Percentiles rank a stretch among this genome's conserved stretches.
Evolutionary conservation across 352 stramenopile species (phyloP).

Genomic region (Phytopythium oedochilum): DNA sequence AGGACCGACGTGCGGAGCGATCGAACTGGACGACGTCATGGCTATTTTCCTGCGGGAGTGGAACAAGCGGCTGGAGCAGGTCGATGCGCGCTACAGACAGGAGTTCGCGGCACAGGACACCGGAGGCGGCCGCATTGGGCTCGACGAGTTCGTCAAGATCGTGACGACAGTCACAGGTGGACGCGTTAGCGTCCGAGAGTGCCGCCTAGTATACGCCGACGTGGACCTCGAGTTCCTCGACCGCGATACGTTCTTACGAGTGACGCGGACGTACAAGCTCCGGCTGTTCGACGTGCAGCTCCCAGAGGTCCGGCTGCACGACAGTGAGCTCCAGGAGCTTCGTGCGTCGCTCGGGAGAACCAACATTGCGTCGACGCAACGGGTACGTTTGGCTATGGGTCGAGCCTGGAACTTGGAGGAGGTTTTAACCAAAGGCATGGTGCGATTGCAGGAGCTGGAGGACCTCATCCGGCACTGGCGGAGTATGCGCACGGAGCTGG

Average conservation of each 20-base stretch:
- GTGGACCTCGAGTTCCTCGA: slow-evolving; percentile 56
- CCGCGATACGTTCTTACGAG: slow-evolving; percentile 43
- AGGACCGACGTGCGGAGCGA: background rate
- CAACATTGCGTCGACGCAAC: slow-evolving; percentile 50
- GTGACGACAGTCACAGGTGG: slow-evolving; percentile 53
- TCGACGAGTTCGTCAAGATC: slow-evolving; percentile 74
- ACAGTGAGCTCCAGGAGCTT: slow-evolving; percentile 46
- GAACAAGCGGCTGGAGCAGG: slow-evolving; percentile 30
- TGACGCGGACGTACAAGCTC: slow-evolving; percentile 56
- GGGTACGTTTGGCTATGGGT: slow-evolving; percentile 10
- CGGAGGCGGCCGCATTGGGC: slow-evolving; percentile 42
- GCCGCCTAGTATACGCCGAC: slow-evolving; percentile 60
- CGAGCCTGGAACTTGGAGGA: too few species aligned
- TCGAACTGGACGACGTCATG: slow-evolving; percentile 69
- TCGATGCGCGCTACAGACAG: slow-evolving; percentile 57
- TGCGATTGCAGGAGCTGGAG: slow-evolving; percentile 39
- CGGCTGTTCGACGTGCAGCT: slow-evolving; percentile 44
- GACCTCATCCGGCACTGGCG: slow-evolving; percentile 62
- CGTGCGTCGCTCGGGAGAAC: slow-evolving; percentile 35
- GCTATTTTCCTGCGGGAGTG: slow-evolving; percentile 50
- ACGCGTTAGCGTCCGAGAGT: slow-evolving; percentile 42
- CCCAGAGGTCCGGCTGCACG: slow-evolving; percentile 40
- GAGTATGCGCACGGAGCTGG: slow-evolving; percentile 39
- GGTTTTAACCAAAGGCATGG: background rate
- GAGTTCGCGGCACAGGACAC: slow-evolving; percentile 39